phyloP scores from a whole-genome alignment of 805 yeast species.

The Kuraishia piskuri region DNA sequence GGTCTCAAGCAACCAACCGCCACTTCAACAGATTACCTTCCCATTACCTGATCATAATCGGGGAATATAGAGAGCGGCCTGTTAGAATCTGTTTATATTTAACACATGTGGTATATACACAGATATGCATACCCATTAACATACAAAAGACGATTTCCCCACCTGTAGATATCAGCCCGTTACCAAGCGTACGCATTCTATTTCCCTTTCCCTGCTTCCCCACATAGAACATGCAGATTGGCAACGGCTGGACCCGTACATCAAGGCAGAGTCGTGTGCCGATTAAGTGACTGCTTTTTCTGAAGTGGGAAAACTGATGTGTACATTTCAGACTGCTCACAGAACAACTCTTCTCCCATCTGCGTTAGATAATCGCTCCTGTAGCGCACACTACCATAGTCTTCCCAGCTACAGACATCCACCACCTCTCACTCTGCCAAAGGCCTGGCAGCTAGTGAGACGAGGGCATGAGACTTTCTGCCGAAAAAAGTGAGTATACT shows the following conservation, averaged over 20 bases:
- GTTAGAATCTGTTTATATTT: no score
- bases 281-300: not conserved
- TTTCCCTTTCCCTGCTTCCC: not conserved
- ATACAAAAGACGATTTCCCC: no score
- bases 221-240: not conserved
- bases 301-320: not conserved
- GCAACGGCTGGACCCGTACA: not conserved
- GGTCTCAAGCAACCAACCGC: no score
- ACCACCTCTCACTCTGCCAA: not conserved
- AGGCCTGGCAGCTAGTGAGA: not conserved
- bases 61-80: no score
- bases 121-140: no score
- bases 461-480: not conserved
- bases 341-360: not conserved
- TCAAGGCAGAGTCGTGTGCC: not conserved
- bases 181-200: not conserved
- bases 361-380: not conserved
- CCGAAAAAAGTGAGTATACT: not conserved
- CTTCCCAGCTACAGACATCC: not conserved
- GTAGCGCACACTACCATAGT: not conserved
- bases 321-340: not conserved
- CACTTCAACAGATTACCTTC: no score
- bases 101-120: no score
- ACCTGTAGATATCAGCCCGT: no score
- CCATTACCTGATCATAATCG: no score